phyloP scores from a whole-genome alignment of 352 stramenopile species.

The Sclerospora graminicola region DNA sequence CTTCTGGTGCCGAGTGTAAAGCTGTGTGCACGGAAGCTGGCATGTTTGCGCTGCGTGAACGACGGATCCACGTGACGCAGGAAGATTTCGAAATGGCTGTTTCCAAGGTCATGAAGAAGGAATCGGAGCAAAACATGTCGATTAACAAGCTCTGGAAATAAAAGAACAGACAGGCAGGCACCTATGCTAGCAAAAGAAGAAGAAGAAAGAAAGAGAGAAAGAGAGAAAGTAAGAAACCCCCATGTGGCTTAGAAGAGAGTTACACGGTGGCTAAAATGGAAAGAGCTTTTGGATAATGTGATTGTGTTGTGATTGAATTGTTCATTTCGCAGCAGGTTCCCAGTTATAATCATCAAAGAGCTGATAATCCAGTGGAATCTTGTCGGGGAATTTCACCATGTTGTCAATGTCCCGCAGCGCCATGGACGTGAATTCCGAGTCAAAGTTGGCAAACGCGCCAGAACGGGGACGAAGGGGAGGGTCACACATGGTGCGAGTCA shows the following conservation, averaged over 20 bases:
- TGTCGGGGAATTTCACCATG: constrained; percentile 67
- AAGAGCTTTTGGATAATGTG: constrained; percentile 18
- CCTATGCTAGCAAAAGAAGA: background rate
- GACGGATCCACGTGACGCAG: constrained; percentile 98
- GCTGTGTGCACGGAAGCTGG: constrained; percentile 98
- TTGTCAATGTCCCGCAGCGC: constrained; percentile 50
- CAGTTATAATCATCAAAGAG: constrained; percentile 85
- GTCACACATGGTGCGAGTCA: constrained; percentile 25
- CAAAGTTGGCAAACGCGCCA: constrained; percentile 76
- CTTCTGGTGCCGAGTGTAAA: constrained; percentile 98
- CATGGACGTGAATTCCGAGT: constrained; percentile 81
- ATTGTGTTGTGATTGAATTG: constrained; percentile 2
- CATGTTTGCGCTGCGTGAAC: constrained; percentile 99
- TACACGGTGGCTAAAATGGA: constrained; percentile 16
- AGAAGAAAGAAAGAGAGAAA: too few relatives aligned
- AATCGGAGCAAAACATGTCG: constrained; percentile 95
- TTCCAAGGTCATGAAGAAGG: constrained; percentile 99
- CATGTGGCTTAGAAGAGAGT: background rate
- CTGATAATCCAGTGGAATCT: constrained; percentile 73
- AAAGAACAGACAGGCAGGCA: too few relatives aligned
- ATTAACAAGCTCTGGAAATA: constrained; percentile 99
- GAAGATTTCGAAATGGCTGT: constrained; percentile 99
- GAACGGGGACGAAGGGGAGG: constrained; percentile 58
- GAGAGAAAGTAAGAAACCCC: too few relatives aligned
- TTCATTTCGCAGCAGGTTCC: constrained; percentile 29